Evolutionary conservation across 352 stramenopile genomes (phyloP).

Genomic region (Phytopythium boreale): DNA sequence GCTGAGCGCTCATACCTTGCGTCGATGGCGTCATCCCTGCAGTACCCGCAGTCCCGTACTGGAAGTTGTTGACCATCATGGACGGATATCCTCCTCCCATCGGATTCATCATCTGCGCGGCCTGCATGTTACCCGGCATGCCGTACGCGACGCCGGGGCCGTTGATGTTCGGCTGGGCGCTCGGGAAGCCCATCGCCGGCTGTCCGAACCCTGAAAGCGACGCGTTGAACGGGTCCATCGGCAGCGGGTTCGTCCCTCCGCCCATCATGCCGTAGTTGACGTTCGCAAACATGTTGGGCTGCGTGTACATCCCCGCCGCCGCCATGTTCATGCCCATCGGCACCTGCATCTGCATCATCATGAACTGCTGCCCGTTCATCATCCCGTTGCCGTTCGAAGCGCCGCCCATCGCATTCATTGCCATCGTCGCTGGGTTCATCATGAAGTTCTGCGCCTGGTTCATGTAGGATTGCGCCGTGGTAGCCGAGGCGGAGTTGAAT

Average conservation of each 20-base stretch:
- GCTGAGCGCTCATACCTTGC: slow-evolving; percentile 5
- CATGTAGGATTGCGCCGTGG: slow-evolving; percentile 17
- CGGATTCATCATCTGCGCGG: slow-evolving; percentile 44
- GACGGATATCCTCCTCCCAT: slow-evolving; percentile 37
- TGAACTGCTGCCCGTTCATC: slow-evolving; percentile 65
- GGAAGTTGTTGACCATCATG: slow-evolving; percentile 45
- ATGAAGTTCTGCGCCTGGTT: slow-evolving; percentile 44
- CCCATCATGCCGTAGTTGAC: slow-evolving; percentile 28
- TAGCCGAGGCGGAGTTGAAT: slow-evolving; percentile 2
- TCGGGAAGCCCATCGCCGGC: slow-evolving; percentile 31
- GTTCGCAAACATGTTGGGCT: slow-evolving; percentile 22
- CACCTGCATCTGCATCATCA: slow-evolving; percentile 49
- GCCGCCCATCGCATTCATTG: slow-evolving; percentile 12
- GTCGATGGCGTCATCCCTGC: not conserved
- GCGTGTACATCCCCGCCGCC: slow-evolving; percentile 40
- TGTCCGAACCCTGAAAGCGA: slow-evolving; percentile 30
- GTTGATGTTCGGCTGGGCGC: slow-evolving; percentile 13
- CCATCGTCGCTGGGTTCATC: slow-evolving; percentile 28
- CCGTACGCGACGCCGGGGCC: slow-evolving; percentile 12
- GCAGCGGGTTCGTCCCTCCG: slow-evolving; percentile 35
- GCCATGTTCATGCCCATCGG: slow-evolving; percentile 37
- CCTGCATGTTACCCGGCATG: slow-evolving; percentile 34
- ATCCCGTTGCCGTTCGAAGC: slow-evolving; percentile 18
- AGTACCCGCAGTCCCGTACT: slow-evolving; percentile 15
- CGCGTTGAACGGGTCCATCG: slow-evolving; percentile 65